A percentile compares a stretch with the other conserved stretches of the same genome.
Conservation (phyloP, 2,329 filamentous ascomycete genomes). For the Cladosporium phlei region DNA sequence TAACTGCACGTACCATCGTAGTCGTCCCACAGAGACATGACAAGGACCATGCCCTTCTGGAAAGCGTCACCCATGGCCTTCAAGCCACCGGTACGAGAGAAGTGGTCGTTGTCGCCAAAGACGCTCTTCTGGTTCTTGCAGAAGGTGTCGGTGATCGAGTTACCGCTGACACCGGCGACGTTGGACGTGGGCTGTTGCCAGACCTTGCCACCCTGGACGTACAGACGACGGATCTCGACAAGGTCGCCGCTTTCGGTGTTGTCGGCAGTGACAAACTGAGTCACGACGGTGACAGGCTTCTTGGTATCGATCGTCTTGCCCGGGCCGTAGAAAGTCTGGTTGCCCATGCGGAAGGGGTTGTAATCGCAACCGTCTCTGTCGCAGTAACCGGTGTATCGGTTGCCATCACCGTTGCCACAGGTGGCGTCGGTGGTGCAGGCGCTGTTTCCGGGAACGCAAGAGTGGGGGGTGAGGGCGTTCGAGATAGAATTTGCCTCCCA, state of each 20-base stretch:
- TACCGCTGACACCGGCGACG: slow-evolving; percentile 46
- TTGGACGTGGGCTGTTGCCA: slow-evolving; percentile 50
- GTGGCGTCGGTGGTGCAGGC: slow-evolving; percentile 42
- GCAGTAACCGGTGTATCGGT: slow-evolving; percentile 54
- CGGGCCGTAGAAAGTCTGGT: slow-evolving; percentile 56
- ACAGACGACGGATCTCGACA: slow-evolving; percentile 59
- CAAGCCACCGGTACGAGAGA: slow-evolving; percentile 53
- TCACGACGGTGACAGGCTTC: slow-evolving; percentile 60
- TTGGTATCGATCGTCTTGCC: slow-evolving; percentile 56
- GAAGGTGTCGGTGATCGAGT: slow-evolving; percentile 54
- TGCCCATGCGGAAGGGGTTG: slow-evolving; percentile 60
- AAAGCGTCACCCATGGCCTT: slow-evolving; percentile 52
- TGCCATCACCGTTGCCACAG: slow-evolving; percentile 36
- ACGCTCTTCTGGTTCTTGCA: slow-evolving; percentile 41
- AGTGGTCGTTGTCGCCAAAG: slow-evolving; percentile 41
- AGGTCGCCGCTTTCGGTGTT: slow-evolving; percentile 51
- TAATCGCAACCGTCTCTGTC: slow-evolving; percentile 68
- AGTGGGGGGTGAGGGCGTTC: slow-evolving; percentile 61
- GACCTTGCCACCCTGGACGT: slow-evolving; percentile 58
- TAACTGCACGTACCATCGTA: too few species aligned
- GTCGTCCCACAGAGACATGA: slow-evolving; percentile 63
- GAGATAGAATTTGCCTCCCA: slow-evolving; percentile 67
- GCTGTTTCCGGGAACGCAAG: slow-evolving; percentile 54
- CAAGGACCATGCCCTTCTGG: slow-evolving; percentile 57
- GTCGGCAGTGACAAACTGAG: slow-evolving; percentile 57